phyloP scores from a whole-genome alignment of 2,329 filamentous ascomycete genomes.

The Paecilomyces formosus region DNA sequence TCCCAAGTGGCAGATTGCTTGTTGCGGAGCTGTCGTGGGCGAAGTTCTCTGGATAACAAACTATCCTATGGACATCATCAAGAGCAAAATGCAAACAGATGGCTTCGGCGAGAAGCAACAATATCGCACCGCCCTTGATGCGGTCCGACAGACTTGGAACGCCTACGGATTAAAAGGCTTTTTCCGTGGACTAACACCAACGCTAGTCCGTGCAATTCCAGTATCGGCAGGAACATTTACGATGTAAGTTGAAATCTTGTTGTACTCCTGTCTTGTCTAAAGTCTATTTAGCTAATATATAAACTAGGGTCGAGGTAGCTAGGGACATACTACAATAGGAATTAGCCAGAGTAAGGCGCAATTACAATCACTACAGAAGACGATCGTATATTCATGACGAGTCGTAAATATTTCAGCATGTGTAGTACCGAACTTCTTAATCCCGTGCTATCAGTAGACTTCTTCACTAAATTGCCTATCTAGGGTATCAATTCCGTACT shows the following conservation, averaged over 20 bases:
- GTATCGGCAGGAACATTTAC: neutral
- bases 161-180: neutral
- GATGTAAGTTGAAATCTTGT: neutral
- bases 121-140: neutral
- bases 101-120: neutral
- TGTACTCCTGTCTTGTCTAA: too few relatives aligned
- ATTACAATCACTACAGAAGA: too few relatives aligned
- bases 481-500: neutral
- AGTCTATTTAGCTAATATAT: too few relatives aligned
- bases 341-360: too few relatives aligned
- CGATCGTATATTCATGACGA: too few relatives aligned
- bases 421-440: too few relatives aligned
- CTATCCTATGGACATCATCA: neutral
- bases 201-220: neutral
- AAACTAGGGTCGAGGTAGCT: too few relatives aligned
- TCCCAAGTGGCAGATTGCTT: neutral
- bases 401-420: too few relatives aligned
- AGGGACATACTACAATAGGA: too few relatives aligned
- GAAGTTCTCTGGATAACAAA: neutral
- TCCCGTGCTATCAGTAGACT: too few relatives aligned
- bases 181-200: neutral
- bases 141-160: neutral
- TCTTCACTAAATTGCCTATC: too few relatives aligned
- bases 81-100: neutral
- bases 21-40: neutral